phyloP scores from a whole-genome alignment of 2,329 filamentous ascomycete genomes.

The Tolypocladium paradoxum region DNA sequence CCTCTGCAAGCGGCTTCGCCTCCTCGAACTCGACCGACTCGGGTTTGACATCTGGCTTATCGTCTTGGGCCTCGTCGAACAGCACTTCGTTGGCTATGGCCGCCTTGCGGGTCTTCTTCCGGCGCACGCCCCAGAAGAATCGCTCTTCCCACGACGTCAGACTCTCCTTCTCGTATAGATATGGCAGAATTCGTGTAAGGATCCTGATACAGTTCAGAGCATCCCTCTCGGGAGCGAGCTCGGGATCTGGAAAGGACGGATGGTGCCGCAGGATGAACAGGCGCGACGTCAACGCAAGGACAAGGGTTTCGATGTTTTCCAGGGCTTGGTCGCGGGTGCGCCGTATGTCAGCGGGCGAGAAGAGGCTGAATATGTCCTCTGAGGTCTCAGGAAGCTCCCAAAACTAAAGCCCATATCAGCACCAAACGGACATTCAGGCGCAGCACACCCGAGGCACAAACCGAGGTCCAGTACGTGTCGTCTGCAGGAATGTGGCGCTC shows the following conservation, averaged over 20 bases:
- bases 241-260: constrained; percentile 78
- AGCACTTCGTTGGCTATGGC: constrained; percentile 64
- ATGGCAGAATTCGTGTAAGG: constrained; percentile 80
- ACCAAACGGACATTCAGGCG: not conserved
- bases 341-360: constrained; percentile 79
- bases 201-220: constrained; percentile 93
- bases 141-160: constrained; percentile 77
- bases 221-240: constrained; percentile 74
- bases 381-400: constrained; percentile 94
- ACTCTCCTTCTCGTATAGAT: constrained; percentile 79
- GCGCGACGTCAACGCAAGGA: constrained; percentile 73
- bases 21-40: constrained; percentile 62
- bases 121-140: constrained; percentile 80
- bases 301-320: constrained; percentile 80
- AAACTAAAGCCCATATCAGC: constrained; percentile 48
- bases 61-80: constrained; percentile 64
- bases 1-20: constrained; percentile 78
- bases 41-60: constrained; percentile 33
- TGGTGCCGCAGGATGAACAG: constrained; percentile 77
- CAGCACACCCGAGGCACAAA: constrained; percentile 33
- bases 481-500: constrained; percentile 77
- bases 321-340: constrained; percentile 76
- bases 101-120: constrained; percentile 58
- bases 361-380: constrained; percentile 94
- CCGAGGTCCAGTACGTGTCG: constrained; percentile 87